phyloP scores from a whole-genome alignment of 2,329 filamentous ascomycete genomes.

The Stemphylium beticola region DNA sequence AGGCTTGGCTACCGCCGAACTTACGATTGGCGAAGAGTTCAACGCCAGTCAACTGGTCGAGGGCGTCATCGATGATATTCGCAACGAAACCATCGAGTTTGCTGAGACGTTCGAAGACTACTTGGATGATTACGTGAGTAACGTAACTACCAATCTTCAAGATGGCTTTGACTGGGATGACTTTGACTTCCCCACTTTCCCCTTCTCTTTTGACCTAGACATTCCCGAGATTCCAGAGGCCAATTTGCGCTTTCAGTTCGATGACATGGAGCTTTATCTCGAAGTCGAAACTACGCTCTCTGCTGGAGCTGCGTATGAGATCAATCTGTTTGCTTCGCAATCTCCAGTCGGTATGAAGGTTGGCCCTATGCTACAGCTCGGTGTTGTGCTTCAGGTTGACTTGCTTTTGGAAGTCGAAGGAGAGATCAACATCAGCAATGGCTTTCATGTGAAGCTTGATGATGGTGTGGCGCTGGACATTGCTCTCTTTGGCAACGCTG shows the following conservation, averaged over 20 bases:
- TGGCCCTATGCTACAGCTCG: constrained; percentile 51
- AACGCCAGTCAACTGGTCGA: constrained; percentile 41
- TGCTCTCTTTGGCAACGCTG: constrained; percentile 57
- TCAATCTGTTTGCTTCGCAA: constrained; percentile 58
- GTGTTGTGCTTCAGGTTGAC: constrained; percentile 58
- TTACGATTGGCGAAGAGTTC: constrained; percentile 53
- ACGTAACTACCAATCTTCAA: constrained; percentile 17
- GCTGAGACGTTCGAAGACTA: constrained; percentile 17
- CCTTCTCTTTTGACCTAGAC: constrained; percentile 46
- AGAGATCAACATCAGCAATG: constrained; percentile 59
- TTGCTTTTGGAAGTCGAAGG: constrained; percentile 58
- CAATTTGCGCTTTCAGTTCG: constrained; percentile 56
- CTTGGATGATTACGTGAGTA: constrained; percentile 12
- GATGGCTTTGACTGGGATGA: constrained; percentile 28
- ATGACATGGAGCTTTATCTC: constrained; percentile 61
- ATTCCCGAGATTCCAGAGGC: constrained; percentile 54
- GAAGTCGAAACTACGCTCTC: constrained; percentile 54
- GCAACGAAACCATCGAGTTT: constrained; percentile 25
- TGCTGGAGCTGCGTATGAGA: constrained; percentile 53
- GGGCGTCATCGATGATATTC: constrained; percentile 18
- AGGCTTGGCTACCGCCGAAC: constrained; percentile 52
- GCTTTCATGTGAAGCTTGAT: constrained; percentile 63
- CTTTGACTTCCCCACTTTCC: constrained; percentile 28
- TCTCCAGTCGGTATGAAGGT: constrained; percentile 53
- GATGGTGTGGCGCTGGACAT: constrained; percentile 58